Evolutionary conservation across 441 rosid genomes (phyloP), one percentile per base, ranked within the genome.

Genomic region (Adansonia grandidieri): DNA sequence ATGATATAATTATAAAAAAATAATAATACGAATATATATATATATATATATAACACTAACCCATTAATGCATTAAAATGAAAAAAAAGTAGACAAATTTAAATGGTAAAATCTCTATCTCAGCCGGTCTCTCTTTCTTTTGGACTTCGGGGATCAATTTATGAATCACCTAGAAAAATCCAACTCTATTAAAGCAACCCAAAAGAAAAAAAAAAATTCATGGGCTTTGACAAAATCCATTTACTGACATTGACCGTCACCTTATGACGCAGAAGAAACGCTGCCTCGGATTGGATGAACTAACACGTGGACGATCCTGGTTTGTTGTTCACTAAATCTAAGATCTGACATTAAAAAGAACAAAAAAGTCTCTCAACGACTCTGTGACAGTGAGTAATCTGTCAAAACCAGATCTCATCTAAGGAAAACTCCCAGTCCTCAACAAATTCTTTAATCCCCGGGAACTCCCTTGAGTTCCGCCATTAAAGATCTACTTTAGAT

Each of bases 401-500:
- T 13, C 42, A 4, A 44, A 1, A 1, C 32, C 53, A 45, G 40
- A 47, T 24, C 60, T 10, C 62, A 75, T 75, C 62, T 17, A 13
- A 48, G 32, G 10, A 14, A 13, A 69, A 5, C n/a, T 44, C 32
- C 9, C 48, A 28, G 9, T 14, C 19, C 6, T 15, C 48, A 5
- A 15, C 70, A 47, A 13, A 17, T 53, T 71, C n/a, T 69, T 37
- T 68, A 84, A 73, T 76, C 53, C 73, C 80, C 42, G 48, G 54
- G 42, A 45, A 65, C 75, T 71, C 82, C 70, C 45, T 5, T 2
- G 14, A 28, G 13, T 74, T 82, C 80, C 74, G 65, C 85, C 80
- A 77, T 80, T 80, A 56, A 50, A 76, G 84, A 77, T 82, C 85
- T 69, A 56, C 73, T 57, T 53, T 24, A 61, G 72, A 75, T 50